These are phyloP conservation scores for Cymodocea nodosa DNA, from an alignment of 116 monocot species.

Conservation along the genomic window DNA sequence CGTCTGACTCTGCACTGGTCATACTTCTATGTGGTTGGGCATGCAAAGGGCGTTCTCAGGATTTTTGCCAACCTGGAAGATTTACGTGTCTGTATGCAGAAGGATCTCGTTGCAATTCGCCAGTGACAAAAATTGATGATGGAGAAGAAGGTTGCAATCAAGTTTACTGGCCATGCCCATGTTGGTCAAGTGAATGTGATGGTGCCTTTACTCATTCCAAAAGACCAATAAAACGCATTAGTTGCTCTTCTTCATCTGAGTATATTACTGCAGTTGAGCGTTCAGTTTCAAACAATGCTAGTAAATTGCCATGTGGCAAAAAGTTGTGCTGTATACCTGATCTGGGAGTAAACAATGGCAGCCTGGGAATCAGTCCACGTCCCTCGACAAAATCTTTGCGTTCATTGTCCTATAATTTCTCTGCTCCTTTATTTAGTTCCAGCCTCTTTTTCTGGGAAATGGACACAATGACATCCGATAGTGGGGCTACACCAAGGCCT, in stretches of 20 bases:
- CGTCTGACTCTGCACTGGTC: conserved; percentile 67
- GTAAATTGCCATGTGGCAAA: conserved; percentile 6
- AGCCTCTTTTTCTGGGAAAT: conserved; percentile 81
- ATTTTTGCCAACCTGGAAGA: conserved; percentile 31
- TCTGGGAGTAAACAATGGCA: conserved; percentile 58
- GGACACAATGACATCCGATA: conserved; percentile 43
- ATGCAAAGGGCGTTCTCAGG: conserved; percentile 66
- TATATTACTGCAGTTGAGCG: conserved; percentile 5
- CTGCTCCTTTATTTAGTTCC: conserved; percentile 81
- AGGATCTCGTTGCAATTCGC: neutral
- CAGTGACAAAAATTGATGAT: neutral
- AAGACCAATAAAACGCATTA: conserved; percentile 35
- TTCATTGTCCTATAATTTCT: conserved; percentile 58
- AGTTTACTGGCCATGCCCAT: conserved; percentile 43
- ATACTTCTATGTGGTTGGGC: conserved; percentile 98
- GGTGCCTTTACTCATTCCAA: neutral
- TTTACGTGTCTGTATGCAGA: conserved; percentile 46
- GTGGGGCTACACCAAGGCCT: conserved; percentile 42
- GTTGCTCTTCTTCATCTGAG: conserved; percentile 21
- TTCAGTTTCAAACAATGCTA: conserved; percentile 7
- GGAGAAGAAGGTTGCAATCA: conserved; percentile 19
- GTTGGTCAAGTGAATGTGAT: conserved; percentile 14
- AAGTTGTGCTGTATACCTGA: conserved; percentile 62
- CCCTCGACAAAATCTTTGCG: conserved; percentile 47
- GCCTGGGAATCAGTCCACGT: conserved; percentile 37